Evolutionary conservation across 352 stramenopile species (phyloP).

Genomic region (Pythium catenulatum): DNA sequence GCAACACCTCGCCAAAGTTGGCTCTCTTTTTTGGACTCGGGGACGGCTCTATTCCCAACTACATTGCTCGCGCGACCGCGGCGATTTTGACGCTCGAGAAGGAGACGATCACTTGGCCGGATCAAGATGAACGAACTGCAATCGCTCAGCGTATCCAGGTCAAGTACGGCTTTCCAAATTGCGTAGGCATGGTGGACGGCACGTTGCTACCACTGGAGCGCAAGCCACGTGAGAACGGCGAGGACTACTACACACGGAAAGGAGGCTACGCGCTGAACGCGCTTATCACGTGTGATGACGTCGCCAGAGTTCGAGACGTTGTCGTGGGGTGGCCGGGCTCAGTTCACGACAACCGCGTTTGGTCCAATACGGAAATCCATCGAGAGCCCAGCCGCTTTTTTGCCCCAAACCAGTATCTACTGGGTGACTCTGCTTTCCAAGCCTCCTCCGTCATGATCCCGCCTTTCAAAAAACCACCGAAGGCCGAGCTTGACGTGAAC

Average conservation of each 20-base stretch:
- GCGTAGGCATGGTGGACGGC: constrained; percentile 51
- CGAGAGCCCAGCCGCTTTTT: neutral
- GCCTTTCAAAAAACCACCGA: constrained; percentile 54
- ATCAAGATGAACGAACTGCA: constrained; percentile 7
- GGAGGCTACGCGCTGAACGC: constrained; percentile 49
- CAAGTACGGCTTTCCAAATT: constrained; percentile 50
- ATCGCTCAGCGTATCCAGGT: constrained; percentile 14
- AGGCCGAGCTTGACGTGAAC: neutral
- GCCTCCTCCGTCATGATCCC: constrained; percentile 3
- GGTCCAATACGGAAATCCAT: constrained; percentile 18
- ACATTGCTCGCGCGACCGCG: constrained; percentile 11
- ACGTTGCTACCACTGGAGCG: constrained; percentile 50
- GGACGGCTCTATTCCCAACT: constrained; percentile 43
- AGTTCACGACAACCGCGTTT: constrained; percentile 62
- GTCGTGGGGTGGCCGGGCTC: constrained; percentile 58
- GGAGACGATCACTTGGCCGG: constrained; percentile 20
- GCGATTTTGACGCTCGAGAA: constrained; percentile 10
- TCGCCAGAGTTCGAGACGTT: constrained; percentile 34
- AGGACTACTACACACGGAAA: constrained; percentile 65
- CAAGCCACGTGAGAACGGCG: constrained; percentile 35
- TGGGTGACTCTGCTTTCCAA: constrained; percentile 3
- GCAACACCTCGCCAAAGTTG: constrained; percentile 41
- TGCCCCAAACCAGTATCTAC: constrained; percentile 46
- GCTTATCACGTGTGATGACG: constrained; percentile 56
- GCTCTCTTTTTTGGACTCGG: constrained; percentile 57